These are phyloP conservation scores for Neurospora pannonica DNA, from an alignment of 495 filamentous ascomycete species.

Conservation along the genomic window DNA sequence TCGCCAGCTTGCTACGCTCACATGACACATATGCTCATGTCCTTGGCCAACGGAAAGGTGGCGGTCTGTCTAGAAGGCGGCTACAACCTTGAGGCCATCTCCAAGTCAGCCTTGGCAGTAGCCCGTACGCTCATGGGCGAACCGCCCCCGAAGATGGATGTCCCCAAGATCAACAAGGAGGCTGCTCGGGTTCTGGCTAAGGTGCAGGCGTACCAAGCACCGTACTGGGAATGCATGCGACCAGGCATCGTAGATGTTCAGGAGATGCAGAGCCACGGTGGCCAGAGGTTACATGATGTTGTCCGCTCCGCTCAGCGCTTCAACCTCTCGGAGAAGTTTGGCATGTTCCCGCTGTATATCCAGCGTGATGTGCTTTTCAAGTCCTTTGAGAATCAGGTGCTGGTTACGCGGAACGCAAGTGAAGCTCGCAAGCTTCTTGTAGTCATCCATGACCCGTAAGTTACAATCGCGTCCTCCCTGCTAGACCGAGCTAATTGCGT, in stretches of 20 bases:
- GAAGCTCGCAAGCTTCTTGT: slow-evolving; percentile 48
- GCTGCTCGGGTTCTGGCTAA: slow-evolving; percentile 40
- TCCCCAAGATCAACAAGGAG: slow-evolving; percentile 39
- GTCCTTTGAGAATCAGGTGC: slow-evolving; percentile 80
- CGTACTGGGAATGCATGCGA: slow-evolving; percentile 54
- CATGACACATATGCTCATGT: slow-evolving; percentile 99
- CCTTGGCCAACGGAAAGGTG: slow-evolving; percentile 81
- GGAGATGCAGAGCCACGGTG: slow-evolving; percentile 25
- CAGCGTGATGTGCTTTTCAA: slow-evolving; percentile 58
- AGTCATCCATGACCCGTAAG: slow-evolving; percentile 76
- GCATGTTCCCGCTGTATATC: slow-evolving; percentile 68
- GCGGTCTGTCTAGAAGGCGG: slow-evolving; percentile 91
- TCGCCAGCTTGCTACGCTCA: slow-evolving; percentile 88
- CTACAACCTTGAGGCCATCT: slow-evolving; percentile 89
- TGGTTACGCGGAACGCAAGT: slow-evolving; percentile 53
- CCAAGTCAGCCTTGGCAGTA: slow-evolving; percentile 82
- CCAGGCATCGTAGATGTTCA: slow-evolving; percentile 37
- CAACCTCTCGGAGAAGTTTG: slow-evolving; percentile 55
- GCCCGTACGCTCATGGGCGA: slow-evolving; percentile 91
- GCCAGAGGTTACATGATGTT: slow-evolving; percentile 48
- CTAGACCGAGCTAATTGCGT: slow-evolving; percentile 4
- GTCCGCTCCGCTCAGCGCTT: slow-evolving; percentile 65
- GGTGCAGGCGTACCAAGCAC: slow-evolving; percentile 43
- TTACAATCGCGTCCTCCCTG: not conserved
- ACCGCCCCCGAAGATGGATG: slow-evolving; percentile 60